Base-by-base conservation (phyloP, 805 yeast species). In the Wickerhamia fluorescens region DNA sequence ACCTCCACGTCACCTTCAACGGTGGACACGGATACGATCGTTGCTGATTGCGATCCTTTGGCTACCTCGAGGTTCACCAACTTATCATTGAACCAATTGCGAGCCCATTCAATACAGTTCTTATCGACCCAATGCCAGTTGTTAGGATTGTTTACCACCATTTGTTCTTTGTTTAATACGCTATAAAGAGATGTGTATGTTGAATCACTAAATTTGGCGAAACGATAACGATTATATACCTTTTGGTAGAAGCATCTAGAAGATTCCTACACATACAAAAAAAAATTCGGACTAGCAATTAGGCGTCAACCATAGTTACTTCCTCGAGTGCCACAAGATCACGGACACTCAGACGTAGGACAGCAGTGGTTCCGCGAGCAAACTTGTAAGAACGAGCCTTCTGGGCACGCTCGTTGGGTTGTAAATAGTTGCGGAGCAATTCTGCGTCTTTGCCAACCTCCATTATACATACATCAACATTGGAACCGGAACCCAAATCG, bases 101-200 rank as follows among this genome's bases (percentile, higher is more conserved):
- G 75, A 8, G 96, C 71, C 98, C 98, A 92, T 33, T 74, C 78
- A 33, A 89, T 71, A 61, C 98, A 92, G 66, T 92, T 92, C 58
- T 89, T 89, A 61, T 89, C 96, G 38, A 88, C 96, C 97, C 97
- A 92, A 68, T 92, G 98, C 98, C 98, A 89, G 63, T 89, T 89
- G 58, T 92, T 92, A 22, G 97, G 97, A 69, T 89, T 92, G 60
- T 86, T 81, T 18, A 92, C 88, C 23, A 84, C 96, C 96, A 89
- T 89, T 21, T 30, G 46, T 25, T 12, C 23, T 7, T 22, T 13
- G 14, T n/a, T n/a, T n/a, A n/a, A n/a, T n/a, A n/a, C n/a, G n/a
- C n/a, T 8, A n/a, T 8, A 5, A 9, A 23, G 23, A 11, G 16
- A 9, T 7, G 12, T 14, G 7, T n/a, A 25, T 14, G 15, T 7